Evolutionary conservation across 176 grass and related monocot genomes (phyloP), one percentile per base, ranked within the genome.

Genomic region (Oryza brachyantha): DNA sequence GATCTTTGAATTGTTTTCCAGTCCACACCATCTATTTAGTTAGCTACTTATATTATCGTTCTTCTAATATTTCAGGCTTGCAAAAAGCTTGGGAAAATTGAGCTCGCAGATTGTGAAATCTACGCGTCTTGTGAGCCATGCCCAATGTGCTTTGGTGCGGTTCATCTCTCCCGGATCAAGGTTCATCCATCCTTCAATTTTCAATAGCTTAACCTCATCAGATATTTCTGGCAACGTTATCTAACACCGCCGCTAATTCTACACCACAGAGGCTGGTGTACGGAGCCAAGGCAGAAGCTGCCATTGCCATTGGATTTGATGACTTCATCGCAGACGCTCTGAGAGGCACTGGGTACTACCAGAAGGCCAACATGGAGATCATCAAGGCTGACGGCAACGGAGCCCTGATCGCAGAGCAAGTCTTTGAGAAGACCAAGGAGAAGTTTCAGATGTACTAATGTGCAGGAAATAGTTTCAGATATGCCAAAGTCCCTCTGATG

Each of bases 101-200:
- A 97, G 54, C 88, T 97, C 19, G 79, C 90, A 0, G 93, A 97
- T 34, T 97, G 93, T 11, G 93, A 97, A 86, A 91, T 97, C 10
- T 97, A 97, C 13, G 83, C 93, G 0, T 97, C 88, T 31, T 97
- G 90, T 13, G 90, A 97, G 48, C 93, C 93, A 50, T 97, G 93
- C 38, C 86, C 85, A 0, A 97, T 91, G 93, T 97, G 93, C 80
- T 93, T 97, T 4, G 83, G 90, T 12, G 93, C 90, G 26, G 87
- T 97, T 71, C 90, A 93, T 73, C 85, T 97, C 26, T 97, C 93
- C 27, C 52, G 86, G 27, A 90, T 97, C 34, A 97, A 91, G 90
- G 93, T 97, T 46, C 71, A 16, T n/a, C 5, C 71, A 16, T n/a
- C 5, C 21, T 61, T 63, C 27, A 12, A 50, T 10, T 19, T 35